phyloP scores from a whole-genome alignment of 2,329 filamentous ascomycete species.

The Lachnellula subtilissima region DNA sequence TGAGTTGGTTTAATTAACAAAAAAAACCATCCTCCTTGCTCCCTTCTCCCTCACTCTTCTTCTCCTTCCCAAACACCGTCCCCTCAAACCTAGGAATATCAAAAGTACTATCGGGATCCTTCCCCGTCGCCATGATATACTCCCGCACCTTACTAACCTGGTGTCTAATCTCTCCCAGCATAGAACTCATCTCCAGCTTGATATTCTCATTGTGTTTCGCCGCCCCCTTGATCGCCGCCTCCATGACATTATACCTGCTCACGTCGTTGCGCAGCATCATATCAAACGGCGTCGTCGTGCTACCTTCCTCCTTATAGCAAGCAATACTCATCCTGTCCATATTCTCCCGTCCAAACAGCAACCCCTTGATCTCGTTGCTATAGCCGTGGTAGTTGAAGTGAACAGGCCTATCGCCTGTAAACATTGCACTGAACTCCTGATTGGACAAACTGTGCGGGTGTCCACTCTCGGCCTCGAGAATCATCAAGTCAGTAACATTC shows the following conservation, averaged over 20 bases:
- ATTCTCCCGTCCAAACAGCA: slow-evolving; percentile 53
- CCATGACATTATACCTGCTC: slow-evolving; percentile 55
- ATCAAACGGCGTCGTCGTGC: slow-evolving; percentile 63
- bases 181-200: slow-evolving; percentile 55
- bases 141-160: slow-evolving; percentile 44
- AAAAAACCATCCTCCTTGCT: slow-evolving; percentile 28
- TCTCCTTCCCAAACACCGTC: slow-evolving; percentile 21
- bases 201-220: slow-evolving; percentile 49
- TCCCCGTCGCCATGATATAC: slow-evolving; percentile 48
- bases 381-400: slow-evolving; percentile 68
- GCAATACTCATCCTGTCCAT: slow-evolving; percentile 50
- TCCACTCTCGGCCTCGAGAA: slow-evolving; percentile 47
- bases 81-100: slow-evolving; percentile 41
- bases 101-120: slow-evolving; percentile 50
- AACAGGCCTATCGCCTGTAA: slow-evolving; percentile 50
- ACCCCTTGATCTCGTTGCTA: slow-evolving; percentile 52
- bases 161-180: slow-evolving; percentile 45
- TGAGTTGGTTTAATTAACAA: slow-evolving; percentile 22
- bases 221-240: slow-evolving; percentile 47
- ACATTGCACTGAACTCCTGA: slow-evolving; percentile 50
- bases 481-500: slow-evolving; percentile 64
- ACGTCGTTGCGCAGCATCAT: slow-evolving; percentile 63
- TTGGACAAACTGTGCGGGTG: slow-evolving; percentile 55
- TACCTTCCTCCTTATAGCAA: slow-evolving; percentile 61
- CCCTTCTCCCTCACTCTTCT: background rate